Base-by-base conservation (phyloP, 2,329 filamentous ascomycete genomes). In the Byssothecium circinans region DNA sequence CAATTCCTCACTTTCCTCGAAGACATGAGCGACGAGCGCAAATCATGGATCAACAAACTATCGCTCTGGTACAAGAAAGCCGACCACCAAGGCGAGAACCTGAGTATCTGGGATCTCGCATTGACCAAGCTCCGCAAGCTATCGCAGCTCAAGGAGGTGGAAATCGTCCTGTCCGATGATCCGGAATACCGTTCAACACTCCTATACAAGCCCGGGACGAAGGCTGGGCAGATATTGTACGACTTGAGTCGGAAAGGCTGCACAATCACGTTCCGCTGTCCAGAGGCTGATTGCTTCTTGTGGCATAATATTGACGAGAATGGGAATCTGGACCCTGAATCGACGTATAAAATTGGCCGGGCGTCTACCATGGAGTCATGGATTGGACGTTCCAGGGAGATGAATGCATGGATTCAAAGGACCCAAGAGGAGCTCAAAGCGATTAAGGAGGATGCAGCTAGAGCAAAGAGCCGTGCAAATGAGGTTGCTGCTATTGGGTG, bases 31-130 rank as follows among this genome's bases (percentile, higher is more conserved):
- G 10, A 34, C 1, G 14, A 45, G 8, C 56, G 61, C 4, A 55
- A 48, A 12, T 22, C 23, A 10, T 45, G 47, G 6, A 50, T 67
- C 15, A 41, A 47, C 7, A 50, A 58, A 23, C 41, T 68, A 35
- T 61, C 55, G 2, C 43, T 68, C 0, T 56, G 61, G 49, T 60
- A 62, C 45, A 39, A 52, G 27, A 3, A 32, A 14, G 54, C 58
- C 43, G 14, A 42, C 6, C 42, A 40, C 7, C 44, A 50, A 15
- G 63, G 61, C 3, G 56, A n/a, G n/a, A n/a, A 56, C 4, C 44
- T 59, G 8, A 41, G 59, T 17, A 29, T 57, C 14, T 45, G 47
- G n/a, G 56, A 60, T 6, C 20, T 62, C 8, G 40, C 49, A 2
- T 50, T 62, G 29, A 38, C 57, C 19, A 14, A 14, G 29, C 43